Evolutionary conservation across 108 stramenopile species (phyloP).

Genomic region (Nitzschia putrida): DNA sequence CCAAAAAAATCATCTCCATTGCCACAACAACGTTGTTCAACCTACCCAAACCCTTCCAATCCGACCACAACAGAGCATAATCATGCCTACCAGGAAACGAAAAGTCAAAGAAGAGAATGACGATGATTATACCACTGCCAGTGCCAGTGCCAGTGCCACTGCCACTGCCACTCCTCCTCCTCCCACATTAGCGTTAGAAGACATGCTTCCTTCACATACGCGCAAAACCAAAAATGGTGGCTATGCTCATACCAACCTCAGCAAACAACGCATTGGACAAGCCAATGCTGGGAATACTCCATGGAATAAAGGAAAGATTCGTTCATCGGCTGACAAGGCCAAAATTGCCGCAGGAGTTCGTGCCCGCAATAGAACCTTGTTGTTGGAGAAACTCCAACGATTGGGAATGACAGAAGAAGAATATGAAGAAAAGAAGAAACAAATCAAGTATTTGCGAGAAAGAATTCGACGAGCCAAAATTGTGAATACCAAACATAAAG

Average conservation of each 20-base stretch:
- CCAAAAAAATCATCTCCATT: too few species aligned
- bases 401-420: conserved; percentile 59
- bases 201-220: conserved; percentile 22
- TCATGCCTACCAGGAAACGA: not conserved
- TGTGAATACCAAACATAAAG: conserved; percentile 11
- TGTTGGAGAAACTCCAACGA: conserved; percentile 41
- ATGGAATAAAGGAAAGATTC: conserved; percentile 59
- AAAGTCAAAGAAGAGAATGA: not conserved
- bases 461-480: conserved; percentile 42
- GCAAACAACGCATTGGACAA: conserved; percentile 33
- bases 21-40: too few species aligned
- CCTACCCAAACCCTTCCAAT: too few species aligned
- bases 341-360: conserved; percentile 54
- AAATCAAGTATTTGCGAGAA: conserved; percentile 52
- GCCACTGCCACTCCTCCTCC: not conserved
- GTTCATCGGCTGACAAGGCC: conserved; percentile 37
- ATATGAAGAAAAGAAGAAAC: conserved; percentile 34
- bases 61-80: too few species aligned
- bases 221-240: conserved; percentile 52
- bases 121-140: not conserved
- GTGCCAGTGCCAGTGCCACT: not conserved
- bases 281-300: conserved; percentile 60
- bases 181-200: not conserved
- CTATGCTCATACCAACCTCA: conserved; percentile 49
- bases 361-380: conserved; percentile 47